These are phyloP conservation scores for Blastobotrys robertii DNA, from an alignment of 805 yeast genomes.

Conservation along the genomic window DNA sequence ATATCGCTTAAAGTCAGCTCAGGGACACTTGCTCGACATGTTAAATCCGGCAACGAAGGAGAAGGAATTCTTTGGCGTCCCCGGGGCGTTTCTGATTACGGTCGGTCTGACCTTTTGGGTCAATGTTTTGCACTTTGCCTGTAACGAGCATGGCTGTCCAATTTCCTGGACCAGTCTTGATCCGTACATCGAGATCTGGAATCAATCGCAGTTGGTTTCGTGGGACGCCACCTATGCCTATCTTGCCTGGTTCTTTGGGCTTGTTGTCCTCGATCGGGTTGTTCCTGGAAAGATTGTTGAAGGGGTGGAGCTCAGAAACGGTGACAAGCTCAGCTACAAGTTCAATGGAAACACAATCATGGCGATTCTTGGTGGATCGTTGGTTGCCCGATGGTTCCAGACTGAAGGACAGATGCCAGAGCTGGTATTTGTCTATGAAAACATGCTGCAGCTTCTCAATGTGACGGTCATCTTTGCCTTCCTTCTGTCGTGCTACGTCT, in stretches of 20 bases:
- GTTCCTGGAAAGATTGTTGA: slow-evolving; percentile 54
- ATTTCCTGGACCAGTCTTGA: slow-evolving; percentile 14
- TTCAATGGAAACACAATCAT: slow-evolving; percentile 69
- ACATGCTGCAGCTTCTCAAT: slow-evolving; percentile 54
- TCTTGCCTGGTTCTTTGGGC: slow-evolving; percentile 57
- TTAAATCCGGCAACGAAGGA: slow-evolving; percentile 63
- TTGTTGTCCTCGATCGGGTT: slow-evolving; percentile 53
- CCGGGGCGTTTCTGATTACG: slow-evolving; percentile 63
- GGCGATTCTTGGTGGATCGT: slow-evolving; percentile 26
- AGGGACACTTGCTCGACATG: background rate
- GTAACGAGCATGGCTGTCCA: slow-evolving; percentile 42
- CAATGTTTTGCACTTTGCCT: slow-evolving; percentile 46
- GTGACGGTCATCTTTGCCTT: slow-evolving; percentile 58
- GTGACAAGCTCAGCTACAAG: slow-evolving; percentile 57
- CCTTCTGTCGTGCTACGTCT: slow-evolving; percentile 53
- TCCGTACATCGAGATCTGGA: slow-evolving; percentile 12
- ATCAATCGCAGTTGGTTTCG: slow-evolving; percentile 15
- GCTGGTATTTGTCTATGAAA: slow-evolving; percentile 60
- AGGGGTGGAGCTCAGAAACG: slow-evolving; percentile 73
- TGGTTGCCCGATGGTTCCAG: slow-evolving; percentile 43
- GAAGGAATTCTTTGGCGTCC: slow-evolving; percentile 67
- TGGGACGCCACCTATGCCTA: slow-evolving; percentile 52
- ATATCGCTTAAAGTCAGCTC: too few relatives aligned
- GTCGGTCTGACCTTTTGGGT: slow-evolving; percentile 58
- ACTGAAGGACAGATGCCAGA: slow-evolving; percentile 62